These are phyloP conservation scores for Vigna trinervia DNA, from an alignment of 306 rosid species.

Conservation along the genomic window DNA sequence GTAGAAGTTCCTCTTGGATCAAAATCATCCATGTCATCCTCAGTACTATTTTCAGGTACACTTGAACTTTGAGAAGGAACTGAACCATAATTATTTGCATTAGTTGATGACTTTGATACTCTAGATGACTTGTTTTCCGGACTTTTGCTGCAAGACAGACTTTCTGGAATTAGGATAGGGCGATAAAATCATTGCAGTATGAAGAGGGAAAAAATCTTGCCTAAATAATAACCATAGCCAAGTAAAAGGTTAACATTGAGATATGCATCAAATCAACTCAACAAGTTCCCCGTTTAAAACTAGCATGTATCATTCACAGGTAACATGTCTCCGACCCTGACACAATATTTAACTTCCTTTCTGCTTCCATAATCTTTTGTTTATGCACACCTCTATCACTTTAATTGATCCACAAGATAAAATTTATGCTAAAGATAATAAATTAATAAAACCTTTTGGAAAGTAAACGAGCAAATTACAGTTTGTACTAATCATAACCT, in stretches of 20 bases:
- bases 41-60: slow-evolving; percentile 51
- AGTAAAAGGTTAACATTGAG: slow-evolving; percentile 20
- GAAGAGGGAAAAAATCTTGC: slow-evolving; percentile 24
- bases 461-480: slow-evolving; percentile 11
- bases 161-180: slow-evolving; percentile 46
- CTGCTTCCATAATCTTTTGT: slow-evolving; percentile 6
- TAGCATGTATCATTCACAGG: slow-evolving; percentile 37
- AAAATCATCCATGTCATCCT: slow-evolving; percentile 89
- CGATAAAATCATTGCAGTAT: slow-evolving; percentile 26
- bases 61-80: slow-evolving; percentile 59
- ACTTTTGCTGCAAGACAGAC: slow-evolving; percentile 65
- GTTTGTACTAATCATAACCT: background rate
- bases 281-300: slow-evolving; percentile 7
- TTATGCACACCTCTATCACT: background rate
- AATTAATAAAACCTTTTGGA: slow-evolving; percentile 18
- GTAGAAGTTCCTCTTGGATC: slow-evolving; percentile 93
- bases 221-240: slow-evolving; percentile 27
- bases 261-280: slow-evolving; percentile 38
- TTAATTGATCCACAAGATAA: slow-evolving; percentile 1
- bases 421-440: slow-evolving; percentile 14
- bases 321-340: slow-evolving; percentile 8
- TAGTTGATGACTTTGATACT: slow-evolving; percentile 61
- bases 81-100: slow-evolving; percentile 55
- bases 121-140: slow-evolving; percentile 53
- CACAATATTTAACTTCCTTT: slow-evolving; percentile 20